Percentiles rank a stretch among this genome's conserved stretches.
Evolutionary conservation across 78 protist genomes (phyloP).

Genomic region (slime mould (Dictyostelium discoideum)): DNA sequence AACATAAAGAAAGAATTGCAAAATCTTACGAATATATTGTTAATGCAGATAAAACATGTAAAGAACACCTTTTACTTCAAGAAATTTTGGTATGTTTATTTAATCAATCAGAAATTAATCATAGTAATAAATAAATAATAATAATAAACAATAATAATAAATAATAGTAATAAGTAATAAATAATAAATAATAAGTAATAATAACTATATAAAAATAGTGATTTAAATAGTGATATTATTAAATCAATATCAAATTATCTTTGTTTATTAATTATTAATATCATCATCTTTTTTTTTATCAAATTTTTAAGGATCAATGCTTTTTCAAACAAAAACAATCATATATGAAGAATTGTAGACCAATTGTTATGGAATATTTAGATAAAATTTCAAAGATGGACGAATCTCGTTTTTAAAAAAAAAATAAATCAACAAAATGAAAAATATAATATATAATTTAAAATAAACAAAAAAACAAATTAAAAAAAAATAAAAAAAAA

Average conservation of each 20-base stretch:
- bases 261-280: no score
- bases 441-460: not conserved
- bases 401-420: not conserved
- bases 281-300: not conserved
- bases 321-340: slow-evolving; percentile 45
- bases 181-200: not conserved
- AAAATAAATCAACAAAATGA: not conserved
- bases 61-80: not conserved
- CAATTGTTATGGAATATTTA: slow-evolving; percentile 53
- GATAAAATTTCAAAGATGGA: not conserved
- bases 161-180: not conserved
- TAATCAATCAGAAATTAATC: not conserved
- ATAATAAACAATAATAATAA: not conserved
- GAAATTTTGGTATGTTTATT: slow-evolving; percentile 32
- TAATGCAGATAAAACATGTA: not conserved
- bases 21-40: slow-evolving; percentile 19
- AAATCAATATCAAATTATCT: not conserved
- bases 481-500: not conserved
- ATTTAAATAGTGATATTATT: no score
- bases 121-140: not conserved
- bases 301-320: slow-evolving; percentile 43
- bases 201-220: not conserved
- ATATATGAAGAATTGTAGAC: slow-evolving; percentile 58
- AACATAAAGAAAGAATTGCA: slow-evolving; percentile 24
- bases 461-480: not conserved